Base-by-base conservation (phyloP, 2,329 filamentous ascomycete species). In the Fusarium multiceps region DNA sequence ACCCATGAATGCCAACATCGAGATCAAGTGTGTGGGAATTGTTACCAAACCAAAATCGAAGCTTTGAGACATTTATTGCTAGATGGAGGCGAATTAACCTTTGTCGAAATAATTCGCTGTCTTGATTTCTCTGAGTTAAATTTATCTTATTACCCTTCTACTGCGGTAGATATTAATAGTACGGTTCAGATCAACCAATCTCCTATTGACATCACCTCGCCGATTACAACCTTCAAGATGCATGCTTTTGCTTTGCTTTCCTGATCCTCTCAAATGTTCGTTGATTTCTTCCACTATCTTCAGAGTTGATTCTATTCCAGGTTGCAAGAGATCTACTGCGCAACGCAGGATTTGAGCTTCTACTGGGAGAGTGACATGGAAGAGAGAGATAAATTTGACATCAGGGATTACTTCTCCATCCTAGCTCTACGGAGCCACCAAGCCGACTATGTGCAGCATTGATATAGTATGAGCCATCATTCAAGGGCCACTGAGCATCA, bases 11-110 rank as follows among this genome's bases (percentile, higher is more conserved):
- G 76, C 76, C 1, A 69, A 78, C 8, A 69, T 78, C 11, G 77
- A 78, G 61, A 77, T 78, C 21, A 75, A 78, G 66, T 77, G 75
- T 23, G 59, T 76, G 1, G 76, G 63, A 21, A 41, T 72, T 9
- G 65, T 75, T 2, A 70, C 63, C 7, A 75, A 70, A 54, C 51
- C 69, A 11, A 69, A 70, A 49, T 45, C 72, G 0, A 75, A 67
- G 53, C 46, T 75, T 6, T 55, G 16, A 55, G 32, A 8, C 8
- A 20, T 23, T 30, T 30, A n/a, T n/a, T n/a, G n/a, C n/a, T n/a
- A n/a, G n/a, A n/a, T n/a, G n/a, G n/a, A n/a, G n/a, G n/a, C n/a
- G n/a, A n/a, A n/a, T n/a, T n/a, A n/a, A n/a, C 5, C 28, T 30
- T 20, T 7, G 4, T 21, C 5, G 11, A 42, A 21, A 20, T 5